Conservation (phyloP, 2,329 filamentous ascomycete genomes). For the Colletotrichum falcatum region DNA sequence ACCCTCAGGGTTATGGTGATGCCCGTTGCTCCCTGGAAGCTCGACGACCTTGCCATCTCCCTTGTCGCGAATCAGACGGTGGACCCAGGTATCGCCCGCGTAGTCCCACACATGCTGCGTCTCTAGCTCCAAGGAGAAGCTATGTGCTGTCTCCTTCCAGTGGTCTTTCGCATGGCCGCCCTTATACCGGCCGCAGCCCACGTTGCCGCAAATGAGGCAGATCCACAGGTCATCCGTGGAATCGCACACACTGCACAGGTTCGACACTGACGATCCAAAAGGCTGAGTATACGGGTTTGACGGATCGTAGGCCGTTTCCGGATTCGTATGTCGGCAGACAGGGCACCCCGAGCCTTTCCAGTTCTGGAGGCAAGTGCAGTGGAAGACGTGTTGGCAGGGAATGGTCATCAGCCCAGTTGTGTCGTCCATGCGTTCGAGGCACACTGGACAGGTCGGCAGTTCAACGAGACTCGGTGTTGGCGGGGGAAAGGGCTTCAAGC, state of each 20-base stretch:
- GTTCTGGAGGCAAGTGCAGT: constrained; percentile 94
- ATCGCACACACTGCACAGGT: constrained; percentile 85
- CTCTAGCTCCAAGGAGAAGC: constrained; percentile 91
- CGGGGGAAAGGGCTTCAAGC: constrained; percentile 70
- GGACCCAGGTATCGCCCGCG: constrained; percentile 93
- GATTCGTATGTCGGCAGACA: constrained; percentile 88
- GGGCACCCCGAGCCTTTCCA: constrained; percentile 96
- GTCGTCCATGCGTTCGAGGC: constrained; percentile 97
- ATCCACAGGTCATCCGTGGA: constrained; percentile 90
- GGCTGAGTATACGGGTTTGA: constrained; percentile 65
- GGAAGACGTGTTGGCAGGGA: constrained; percentile 96
- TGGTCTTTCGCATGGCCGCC: constrained; percentile 93
- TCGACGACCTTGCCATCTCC: constrained; percentile 93
- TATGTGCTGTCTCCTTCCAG: constrained; percentile 90
- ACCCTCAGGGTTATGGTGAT: constrained; percentile 41
- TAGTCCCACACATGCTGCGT: constrained; percentile 99
- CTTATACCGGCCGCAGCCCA: constrained; percentile 95
- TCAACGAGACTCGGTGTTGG: constrained; percentile 88
- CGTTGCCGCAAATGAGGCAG: constrained; percentile 91
- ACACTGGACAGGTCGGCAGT: constrained; percentile 95
- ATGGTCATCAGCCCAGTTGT: constrained; percentile 96
- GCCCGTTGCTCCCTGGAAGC: constrained; percentile 70
- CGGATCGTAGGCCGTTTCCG: constrained; percentile 56
- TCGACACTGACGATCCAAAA: constrained; percentile 70
- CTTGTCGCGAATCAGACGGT: constrained; percentile 93